These are phyloP conservation scores for Dentipellis fragilis DNA, from an alignment of 768 basidiomycete genomes.

Conservation along the genomic window DNA sequence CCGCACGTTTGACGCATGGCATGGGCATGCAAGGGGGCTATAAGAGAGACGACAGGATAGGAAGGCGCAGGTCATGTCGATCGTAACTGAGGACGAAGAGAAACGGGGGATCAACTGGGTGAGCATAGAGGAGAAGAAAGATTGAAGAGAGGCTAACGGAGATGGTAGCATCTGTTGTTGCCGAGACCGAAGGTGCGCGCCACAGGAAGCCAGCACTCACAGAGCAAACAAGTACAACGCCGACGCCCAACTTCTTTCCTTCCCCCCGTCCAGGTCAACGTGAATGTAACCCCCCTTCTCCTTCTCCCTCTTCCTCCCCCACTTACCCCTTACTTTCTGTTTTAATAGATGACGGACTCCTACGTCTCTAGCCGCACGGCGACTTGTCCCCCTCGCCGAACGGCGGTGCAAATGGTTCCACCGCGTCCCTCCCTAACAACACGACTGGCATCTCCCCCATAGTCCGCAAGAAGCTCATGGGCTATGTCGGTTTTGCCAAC, in stretches of 20 bases:
- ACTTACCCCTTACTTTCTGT: constrained; percentile 9
- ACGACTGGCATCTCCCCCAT: constrained; percentile 25
- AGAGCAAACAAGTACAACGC: constrained; percentile 23
- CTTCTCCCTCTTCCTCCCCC: constrained; percentile 15
- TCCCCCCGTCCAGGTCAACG: constrained; percentile 40
- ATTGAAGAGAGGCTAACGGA: not conserved
- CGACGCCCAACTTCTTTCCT: constrained; percentile 27
- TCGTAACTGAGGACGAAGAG: not conserved
- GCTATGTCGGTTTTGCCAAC: constrained; percentile 95
- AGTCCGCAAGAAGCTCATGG: constrained; percentile 87
- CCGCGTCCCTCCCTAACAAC: constrained; percentile 38
- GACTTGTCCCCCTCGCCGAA: constrained; percentile 45
- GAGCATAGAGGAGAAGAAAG: not conserved
- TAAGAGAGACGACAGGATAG: not conserved
- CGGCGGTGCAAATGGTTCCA: constrained; percentile 52
- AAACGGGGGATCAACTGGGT: not conserved
- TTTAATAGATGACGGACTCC: constrained; percentile 60
- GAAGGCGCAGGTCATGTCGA: not conserved
- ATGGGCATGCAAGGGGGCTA: constrained; percentile 7
- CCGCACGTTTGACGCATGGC: constrained; percentile 2
- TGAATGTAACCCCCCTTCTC: constrained; percentile 21
- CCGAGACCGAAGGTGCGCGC: constrained; percentile 20
- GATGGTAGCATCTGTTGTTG: constrained; percentile 39
- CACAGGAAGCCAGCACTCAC: constrained; percentile 23
- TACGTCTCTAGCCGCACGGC: constrained; percentile 59